phyloP scores from a whole-genome alignment of 495 filamentous ascomycete species.

The Penicillium fimorum region DNA sequence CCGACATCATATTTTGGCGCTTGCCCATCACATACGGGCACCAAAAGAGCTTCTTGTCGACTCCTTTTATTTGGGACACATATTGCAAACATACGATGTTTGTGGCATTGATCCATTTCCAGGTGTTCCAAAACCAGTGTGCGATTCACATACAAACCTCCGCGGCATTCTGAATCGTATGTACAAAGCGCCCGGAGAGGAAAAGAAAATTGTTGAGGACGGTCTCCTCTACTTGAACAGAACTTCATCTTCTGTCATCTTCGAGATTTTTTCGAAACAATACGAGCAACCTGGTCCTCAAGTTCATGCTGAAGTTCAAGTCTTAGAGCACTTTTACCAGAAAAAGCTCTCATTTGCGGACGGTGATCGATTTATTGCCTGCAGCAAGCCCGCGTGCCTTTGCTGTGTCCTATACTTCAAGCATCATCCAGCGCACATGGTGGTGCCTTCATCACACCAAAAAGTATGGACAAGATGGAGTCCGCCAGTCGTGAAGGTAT shows the following conservation, averaged over 20 bases:
- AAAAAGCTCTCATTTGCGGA: conserved; percentile 18
- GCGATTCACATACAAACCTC: conserved; percentile 15
- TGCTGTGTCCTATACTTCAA: conserved; percentile 30
- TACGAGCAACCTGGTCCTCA: conserved; percentile 16
- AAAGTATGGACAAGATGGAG: conserved; percentile 28
- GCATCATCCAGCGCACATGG: conserved; percentile 25
- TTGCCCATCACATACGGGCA: conserved; percentile 7
- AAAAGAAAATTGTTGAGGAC: conserved; percentile 6
- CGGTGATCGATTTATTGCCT: conserved; percentile 25
- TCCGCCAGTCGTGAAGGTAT: conserved; percentile 15
- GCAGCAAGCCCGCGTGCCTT: conserved; percentile 32
- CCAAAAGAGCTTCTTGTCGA: conserved; percentile 10
- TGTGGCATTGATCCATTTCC: conserved; percentile 1
- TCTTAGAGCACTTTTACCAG: conserved; percentile 25
- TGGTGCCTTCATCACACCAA: conserved; percentile 20
- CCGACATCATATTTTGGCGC: background rate
- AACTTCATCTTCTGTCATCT: background rate
- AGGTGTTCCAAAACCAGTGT: background rate
- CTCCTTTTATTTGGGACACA: conserved; percentile 2
- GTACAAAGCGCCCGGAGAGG: conserved; percentile 1
- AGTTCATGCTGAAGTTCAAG: conserved; percentile 26
- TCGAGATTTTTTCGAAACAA: conserved; percentile 11
- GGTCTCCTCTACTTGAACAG: conserved; percentile 10
- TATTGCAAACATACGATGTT: conserved; percentile 10
- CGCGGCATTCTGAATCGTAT: conserved; percentile 18